Evolutionary conservation across 305 asterid genomes (phyloP), one percentile per base, ranked within the genome.

Genomic region (Plantago rigida): DNA sequence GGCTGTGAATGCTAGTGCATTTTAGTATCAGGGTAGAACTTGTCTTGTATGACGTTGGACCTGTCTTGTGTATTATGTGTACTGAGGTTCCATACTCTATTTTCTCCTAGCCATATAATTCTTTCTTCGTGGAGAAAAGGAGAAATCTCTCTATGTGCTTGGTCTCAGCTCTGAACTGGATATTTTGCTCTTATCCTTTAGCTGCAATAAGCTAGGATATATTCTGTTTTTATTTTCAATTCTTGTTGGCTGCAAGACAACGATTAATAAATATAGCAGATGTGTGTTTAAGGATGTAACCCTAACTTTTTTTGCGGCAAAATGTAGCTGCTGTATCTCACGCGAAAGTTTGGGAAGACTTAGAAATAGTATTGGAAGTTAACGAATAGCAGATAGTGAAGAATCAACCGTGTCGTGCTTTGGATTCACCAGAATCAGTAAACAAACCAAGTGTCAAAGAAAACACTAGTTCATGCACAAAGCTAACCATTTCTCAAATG

Each of bases 1-100:
- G 85, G 85, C 54, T 80, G 85, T 57, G 82, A 80, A 62, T 80
- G 82, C 39, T 80, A 69, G 63, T 47, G 22, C 45, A 9, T 39
- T 51, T 36, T 55, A 29, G 4, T 59, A 5, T 31, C 56, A 31
- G 17, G 48, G 4, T 22, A 49, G 1, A 0, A 3, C 13, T 2
- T 51, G 44, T 39, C 39, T 29, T n/a, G 51, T 36, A 44, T 11
- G 9, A 41, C 22, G 12, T 34, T 51, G 13, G 26, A 3, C 39
- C 13, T 9, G 10, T 13, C 22, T 50, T 59, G 34, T 47, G 14
- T 49, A 12, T 9, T 60, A 13, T 26, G 55, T 3, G 55, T 50
- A 50, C 55, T 7, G 9, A 50, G n/a, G 13, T 10, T 9, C 14
- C 36, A 13, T 13, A 22, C 36, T 41, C 46, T 41, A 9, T 41